Evolutionary conservation across 2,329 filamentous ascomycete genomes (phyloP), one percentile per base, ranked within the genome.

Genomic region (Hypoxylon sp.): DNA sequence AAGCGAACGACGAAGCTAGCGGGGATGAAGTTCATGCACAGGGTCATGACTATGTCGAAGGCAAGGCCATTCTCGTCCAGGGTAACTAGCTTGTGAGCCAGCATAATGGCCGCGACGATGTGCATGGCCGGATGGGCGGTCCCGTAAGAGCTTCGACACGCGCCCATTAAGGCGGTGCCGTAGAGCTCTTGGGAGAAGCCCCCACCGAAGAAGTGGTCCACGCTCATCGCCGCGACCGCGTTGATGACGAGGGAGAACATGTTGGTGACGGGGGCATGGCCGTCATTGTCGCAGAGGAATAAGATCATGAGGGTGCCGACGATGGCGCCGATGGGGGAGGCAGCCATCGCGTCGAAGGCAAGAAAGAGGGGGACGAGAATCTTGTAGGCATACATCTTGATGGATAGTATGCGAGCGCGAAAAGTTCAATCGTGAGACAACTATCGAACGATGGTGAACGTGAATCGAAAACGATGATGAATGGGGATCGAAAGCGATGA

Each of bases 311-410:
- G 2, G 5, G 27, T 2, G 19, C 65, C 61, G 25, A 54, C 2
- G 12, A 23, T 7, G 34, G 51, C 61, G 19, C 61, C 65, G 9
- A 55, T n/a, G 11, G 52, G 52, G 7, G 21, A 9, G 25, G 56
- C 27, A 23, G 16, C 12, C 34, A 61, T 47, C 21, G 61, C 56
- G 21, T 67, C 65, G 8, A 67, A 6, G 16, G 57, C 65, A 5
- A 64, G 52, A 32, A 61, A 32, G 3, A 58, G 21, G 5, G 65
- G 61, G 2, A 65, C 11, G 29, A 67, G 56, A 14, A 64, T 14
- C 2, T 41, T 58, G 9, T 58, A 25, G 14, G 61, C 56, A 11
- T 45, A 61, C 65, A 67, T 67, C 27, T 50, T 64, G 39, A 45
- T 19, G 45, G 43, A 41, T 32, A 45, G 37, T 32, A 32, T 6